Evolutionary conservation across 2,329 filamentous ascomycete species (phyloP).

Genomic region (Fusarium sp.): DNA sequence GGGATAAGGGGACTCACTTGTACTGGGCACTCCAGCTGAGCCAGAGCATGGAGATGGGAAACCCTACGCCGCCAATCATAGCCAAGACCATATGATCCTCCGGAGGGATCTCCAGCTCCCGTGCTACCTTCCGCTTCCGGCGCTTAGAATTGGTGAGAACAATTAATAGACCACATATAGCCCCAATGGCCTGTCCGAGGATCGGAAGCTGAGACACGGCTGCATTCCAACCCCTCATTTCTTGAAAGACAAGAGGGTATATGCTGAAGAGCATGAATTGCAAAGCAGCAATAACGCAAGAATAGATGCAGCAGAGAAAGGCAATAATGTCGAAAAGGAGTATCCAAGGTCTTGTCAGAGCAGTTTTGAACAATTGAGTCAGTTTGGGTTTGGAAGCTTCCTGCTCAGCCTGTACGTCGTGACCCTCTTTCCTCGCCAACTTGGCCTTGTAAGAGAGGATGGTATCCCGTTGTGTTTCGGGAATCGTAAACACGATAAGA

Average conservation of each 20-base stretch:
- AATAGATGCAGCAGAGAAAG: not conserved
- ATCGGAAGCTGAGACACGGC: not conserved
- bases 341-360: not conserved
- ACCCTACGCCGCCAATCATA: not conserved
- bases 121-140: not conserved
- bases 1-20: not conserved
- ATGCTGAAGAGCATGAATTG: conserved; percentile 2
- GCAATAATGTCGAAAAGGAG: not conserved
- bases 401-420: not conserved
- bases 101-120: not conserved
- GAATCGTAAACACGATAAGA: not conserved
- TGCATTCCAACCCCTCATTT: not conserved
- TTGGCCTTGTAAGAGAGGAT: not conserved
- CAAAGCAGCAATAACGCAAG: not conserved
- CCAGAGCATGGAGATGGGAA: not conserved
- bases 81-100: not conserved
- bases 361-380: not conserved
- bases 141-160: not conserved
- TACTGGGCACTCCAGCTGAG: not conserved
- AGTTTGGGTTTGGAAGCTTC: not conserved
- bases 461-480: not conserved
- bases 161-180: not conserved
- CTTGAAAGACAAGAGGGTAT: not conserved
- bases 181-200: not conserved
- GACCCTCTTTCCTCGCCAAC: not conserved